phyloP scores from a whole-genome alignment of 2,329 filamentous ascomycete genomes.

The Huntiella bhutanensis region DNA sequence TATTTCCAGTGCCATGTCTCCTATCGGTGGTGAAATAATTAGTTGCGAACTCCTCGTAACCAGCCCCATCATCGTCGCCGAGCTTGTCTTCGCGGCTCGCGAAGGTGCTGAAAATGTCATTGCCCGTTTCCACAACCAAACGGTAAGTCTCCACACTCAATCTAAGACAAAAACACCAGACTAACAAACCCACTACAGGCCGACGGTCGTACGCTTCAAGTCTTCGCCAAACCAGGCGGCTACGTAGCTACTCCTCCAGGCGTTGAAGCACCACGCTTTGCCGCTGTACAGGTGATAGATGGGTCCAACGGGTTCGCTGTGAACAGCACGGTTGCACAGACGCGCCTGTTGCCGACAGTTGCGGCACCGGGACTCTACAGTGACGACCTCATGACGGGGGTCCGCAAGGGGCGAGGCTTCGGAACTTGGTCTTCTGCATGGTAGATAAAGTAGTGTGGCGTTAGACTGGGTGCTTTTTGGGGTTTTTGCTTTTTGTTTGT shows the following conservation, averaged over 20 bases:
- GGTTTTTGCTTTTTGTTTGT: no score
- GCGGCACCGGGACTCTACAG: slow-evolving; percentile 28
- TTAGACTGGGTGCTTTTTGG: no score
- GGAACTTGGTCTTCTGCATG: not conserved
- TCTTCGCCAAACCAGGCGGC: slow-evolving; percentile 46
- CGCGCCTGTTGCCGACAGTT: slow-evolving; percentile 2
- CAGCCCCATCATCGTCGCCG: slow-evolving; percentile 54
- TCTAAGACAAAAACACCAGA: not conserved
- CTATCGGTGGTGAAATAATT: slow-evolving; percentile 48
- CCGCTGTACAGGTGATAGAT: slow-evolving; percentile 24
- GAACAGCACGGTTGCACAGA: slow-evolving; percentile 14
- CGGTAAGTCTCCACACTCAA: slow-evolving; percentile 27
- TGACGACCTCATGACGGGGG: slow-evolving; percentile 23
- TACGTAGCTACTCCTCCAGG: slow-evolving; percentile 15
- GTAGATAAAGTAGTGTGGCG: not conserved
- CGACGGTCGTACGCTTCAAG: slow-evolving; percentile 54
- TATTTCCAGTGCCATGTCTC: slow-evolving; percentile 65
- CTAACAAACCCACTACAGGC: slow-evolving; percentile 27
- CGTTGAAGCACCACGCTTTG: slow-evolving; percentile 17
- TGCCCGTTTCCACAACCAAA: slow-evolving; percentile 59
- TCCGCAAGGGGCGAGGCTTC: slow-evolving; percentile 14
- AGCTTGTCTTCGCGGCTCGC: slow-evolving; percentile 54
- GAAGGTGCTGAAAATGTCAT: slow-evolving; percentile 59
- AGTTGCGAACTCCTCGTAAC: slow-evolving; percentile 50
- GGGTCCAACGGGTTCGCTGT: slow-evolving; percentile 36